These are phyloP conservation scores for Colletotrichum tropicale DNA, from an alignment of 2,329 filamentous ascomycete genomes.

Conservation along the genomic window DNA sequence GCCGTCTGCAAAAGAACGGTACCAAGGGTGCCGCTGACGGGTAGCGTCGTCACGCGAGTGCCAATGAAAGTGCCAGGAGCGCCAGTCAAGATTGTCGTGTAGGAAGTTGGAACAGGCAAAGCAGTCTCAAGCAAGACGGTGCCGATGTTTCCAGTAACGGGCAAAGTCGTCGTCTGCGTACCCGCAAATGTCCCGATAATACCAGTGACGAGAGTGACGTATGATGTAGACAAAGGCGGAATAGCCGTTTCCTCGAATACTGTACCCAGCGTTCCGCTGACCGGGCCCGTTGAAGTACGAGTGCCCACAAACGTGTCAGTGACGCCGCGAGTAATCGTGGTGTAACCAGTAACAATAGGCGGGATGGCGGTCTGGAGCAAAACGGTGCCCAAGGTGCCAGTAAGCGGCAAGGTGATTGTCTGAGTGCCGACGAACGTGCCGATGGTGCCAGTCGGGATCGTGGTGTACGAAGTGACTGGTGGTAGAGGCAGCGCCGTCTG, in stretches of 20 bases:
- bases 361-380: background rate
- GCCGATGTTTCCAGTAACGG: background rate
- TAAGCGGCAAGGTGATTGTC: background rate
- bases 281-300: background rate
- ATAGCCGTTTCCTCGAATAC: background rate
- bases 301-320: background rate
- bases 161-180: background rate
- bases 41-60: background rate
- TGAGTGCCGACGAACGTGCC: background rate
- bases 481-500: background rate
- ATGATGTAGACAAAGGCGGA: background rate
- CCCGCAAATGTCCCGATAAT: background rate
- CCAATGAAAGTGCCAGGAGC: background rate
- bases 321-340: background rate
- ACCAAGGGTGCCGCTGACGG: background rate
- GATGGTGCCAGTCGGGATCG: background rate
- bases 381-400: background rate
- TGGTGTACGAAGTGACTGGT: background rate
- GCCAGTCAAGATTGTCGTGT: background rate
- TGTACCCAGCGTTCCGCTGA: background rate
- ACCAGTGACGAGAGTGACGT: background rate
- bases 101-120: background rate
- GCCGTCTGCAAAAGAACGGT: background rate
- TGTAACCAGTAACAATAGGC: background rate
- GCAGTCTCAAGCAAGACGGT: conserved; percentile 5